Conservation (phyloP, 306 rosid species). For the Rubus parviflorus region DNA sequence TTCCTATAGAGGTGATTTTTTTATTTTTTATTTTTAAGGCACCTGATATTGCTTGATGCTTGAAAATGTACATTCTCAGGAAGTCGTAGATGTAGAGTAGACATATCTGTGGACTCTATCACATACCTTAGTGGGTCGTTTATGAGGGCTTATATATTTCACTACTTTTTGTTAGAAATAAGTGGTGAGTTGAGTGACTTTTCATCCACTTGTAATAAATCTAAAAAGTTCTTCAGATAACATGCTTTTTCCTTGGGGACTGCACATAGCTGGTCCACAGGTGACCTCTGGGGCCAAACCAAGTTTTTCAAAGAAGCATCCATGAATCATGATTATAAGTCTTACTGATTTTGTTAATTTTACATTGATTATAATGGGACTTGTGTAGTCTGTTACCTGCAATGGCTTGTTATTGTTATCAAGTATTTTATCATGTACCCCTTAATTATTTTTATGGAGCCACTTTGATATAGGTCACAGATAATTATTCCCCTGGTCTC, state of each 20-base stretch:
- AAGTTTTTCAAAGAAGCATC: neutral
- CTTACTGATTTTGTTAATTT: neutral
- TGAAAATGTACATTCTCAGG: neutral
- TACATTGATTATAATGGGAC: neutral
- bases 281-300: neutral
- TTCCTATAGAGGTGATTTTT: neutral
- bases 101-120: neutral
- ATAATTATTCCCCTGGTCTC: no score
- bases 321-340: neutral
- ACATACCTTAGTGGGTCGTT: neutral
- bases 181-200: neutral
- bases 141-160: neutral
- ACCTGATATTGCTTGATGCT: neutral
- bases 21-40: neutral
- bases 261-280: neutral
- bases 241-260: neutral
- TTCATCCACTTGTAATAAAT: neutral
- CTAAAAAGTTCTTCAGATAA: neutral
- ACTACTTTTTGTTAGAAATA: neutral
- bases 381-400: neutral
- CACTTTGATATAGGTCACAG: neutral
- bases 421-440: neutral
- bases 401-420: no score
- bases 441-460: neutral
- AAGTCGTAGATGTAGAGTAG: neutral